Evolutionary conservation across 1,139 yeast genomes (phyloP).

Genomic region (Geotrichum phurueaensis): DNA sequence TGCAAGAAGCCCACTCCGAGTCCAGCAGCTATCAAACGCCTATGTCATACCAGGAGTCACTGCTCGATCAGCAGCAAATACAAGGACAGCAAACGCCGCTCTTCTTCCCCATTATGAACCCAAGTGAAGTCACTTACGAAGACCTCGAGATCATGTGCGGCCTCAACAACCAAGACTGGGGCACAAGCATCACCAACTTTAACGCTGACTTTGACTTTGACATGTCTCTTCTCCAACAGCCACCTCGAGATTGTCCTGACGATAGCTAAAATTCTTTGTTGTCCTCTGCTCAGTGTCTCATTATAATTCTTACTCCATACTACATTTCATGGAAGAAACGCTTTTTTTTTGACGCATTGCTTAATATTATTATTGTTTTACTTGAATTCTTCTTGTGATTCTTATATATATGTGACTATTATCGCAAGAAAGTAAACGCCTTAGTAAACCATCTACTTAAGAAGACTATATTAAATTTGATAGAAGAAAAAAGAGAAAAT

Average conservation of each 20-base stretch:
- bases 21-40: not conserved
- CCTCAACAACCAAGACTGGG: slow-evolving; percentile 17
- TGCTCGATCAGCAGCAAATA: not conserved
- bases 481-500: no score
- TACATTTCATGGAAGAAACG: no score
- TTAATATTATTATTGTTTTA: not conserved
- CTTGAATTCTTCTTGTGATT: not conserved
- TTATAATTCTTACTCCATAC: not conserved
- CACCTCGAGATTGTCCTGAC: slow-evolving; percentile 18
- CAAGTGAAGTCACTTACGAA: slow-evolving; percentile 11
- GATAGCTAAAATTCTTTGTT: slow-evolving; percentile 1
- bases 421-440: not conserved
- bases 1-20: not conserved
- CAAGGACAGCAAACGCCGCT: not conserved
- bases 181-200: slow-evolving; percentile 13
- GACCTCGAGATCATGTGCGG: slow-evolving; percentile 19
- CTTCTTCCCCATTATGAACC: not conserved
- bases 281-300: not conserved
- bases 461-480: no score
- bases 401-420: not conserved
- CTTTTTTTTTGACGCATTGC: not conserved
- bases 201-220: slow-evolving; percentile 18
- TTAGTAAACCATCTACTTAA: not conserved
- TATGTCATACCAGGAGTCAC: not conserved
- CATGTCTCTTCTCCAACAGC: slow-evolving; percentile 7